Base-by-base conservation (phyloP, 106 monocot species). In the Platanthera guangdongensis region DNA sequence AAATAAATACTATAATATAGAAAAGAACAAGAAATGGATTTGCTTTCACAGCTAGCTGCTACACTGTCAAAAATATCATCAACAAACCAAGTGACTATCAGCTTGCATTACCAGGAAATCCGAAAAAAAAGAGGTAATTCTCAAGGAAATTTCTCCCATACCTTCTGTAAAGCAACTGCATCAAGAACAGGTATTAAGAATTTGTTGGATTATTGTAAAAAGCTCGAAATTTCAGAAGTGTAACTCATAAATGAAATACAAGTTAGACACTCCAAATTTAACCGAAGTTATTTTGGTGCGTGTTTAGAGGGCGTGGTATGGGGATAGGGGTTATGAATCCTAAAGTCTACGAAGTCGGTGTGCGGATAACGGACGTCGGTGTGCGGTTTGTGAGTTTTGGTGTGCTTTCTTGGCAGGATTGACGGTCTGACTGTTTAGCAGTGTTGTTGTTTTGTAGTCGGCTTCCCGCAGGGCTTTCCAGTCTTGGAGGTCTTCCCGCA, bases 191-290 rank as follows among this genome's bases (percentile, higher is more conserved):
- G 25, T 25, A 25, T 25, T 25, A 25, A 25, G 25, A 0, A 50
- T 25, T 25, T 25, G 25, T 8, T 10, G 39, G 10, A 32, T 32
- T 11, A 32, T 0, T 8, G 19, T 6, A 30, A 45, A 70, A 15
- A 10, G 6, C 4, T 1, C 1, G 3, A 14, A 51, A 12, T 47
- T 45, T 12, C n/a, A 18, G 67, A n/a, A 7, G 3, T 0, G 30
- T 71, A 85, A 78, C 75, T 85, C 81, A 15, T 81, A 85, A 72
- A 85, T 81, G 70, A 85, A 85, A 57, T 85, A 81, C 47, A 81
- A 75, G 75, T 85, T 85, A 21, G 81, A 85, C 81, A 25, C 25
- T 0, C 25, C 25, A 25, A 25, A 0, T 25, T 25, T 25, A 25
- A 25, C 0, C 25, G 0, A 25, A 25, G 25, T 25, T 25, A 25